Conservation (phyloP, 192 early-diverging fungal genomes). For the Linnemannia elongata region DNA sequence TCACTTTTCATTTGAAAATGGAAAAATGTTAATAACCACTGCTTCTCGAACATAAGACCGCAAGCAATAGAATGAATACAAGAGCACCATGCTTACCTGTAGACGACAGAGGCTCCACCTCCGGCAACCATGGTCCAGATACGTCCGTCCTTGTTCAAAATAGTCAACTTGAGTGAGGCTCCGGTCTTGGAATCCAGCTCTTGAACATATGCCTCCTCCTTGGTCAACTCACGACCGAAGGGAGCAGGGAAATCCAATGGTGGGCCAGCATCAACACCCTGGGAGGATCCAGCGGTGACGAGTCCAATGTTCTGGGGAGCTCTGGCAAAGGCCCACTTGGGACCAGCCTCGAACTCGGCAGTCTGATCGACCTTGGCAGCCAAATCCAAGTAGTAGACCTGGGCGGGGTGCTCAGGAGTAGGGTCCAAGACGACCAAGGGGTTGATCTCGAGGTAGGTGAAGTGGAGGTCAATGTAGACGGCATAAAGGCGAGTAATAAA, state of each 20-base stretch:
- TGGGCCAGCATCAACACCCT: constrained; percentile 79
- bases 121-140: constrained; percentile 99
- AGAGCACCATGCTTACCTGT: constrained; percentile 58
- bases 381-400: constrained; percentile 94
- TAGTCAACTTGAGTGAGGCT: constrained; percentile 97
- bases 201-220: constrained; percentile 98
- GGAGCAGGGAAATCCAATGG: constrained; percentile 97
- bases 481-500: constrained; percentile 95
- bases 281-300: constrained; percentile 19
- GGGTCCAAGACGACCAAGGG: constrained; percentile 94
- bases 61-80: too few relatives aligned
- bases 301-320: constrained; percentile 68
- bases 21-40: not conserved
- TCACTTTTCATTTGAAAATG: constrained; percentile 68
- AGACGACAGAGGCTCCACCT: constrained; percentile 98
- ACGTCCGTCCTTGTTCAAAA: constrained; percentile 94
- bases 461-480: constrained; percentile 97
- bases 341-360: constrained; percentile 95
- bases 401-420: constrained; percentile 64
- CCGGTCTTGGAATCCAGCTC: constrained; percentile 99
- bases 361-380: constrained; percentile 99
- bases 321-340: constrained; percentile 95
- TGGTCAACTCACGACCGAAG: constrained; percentile 95
- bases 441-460: constrained; percentile 99
- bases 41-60: too few relatives aligned